Evolutionary conservation across 768 basidiomycete species (phyloP).

Genomic region (Butyriboletus loyo): DNA sequence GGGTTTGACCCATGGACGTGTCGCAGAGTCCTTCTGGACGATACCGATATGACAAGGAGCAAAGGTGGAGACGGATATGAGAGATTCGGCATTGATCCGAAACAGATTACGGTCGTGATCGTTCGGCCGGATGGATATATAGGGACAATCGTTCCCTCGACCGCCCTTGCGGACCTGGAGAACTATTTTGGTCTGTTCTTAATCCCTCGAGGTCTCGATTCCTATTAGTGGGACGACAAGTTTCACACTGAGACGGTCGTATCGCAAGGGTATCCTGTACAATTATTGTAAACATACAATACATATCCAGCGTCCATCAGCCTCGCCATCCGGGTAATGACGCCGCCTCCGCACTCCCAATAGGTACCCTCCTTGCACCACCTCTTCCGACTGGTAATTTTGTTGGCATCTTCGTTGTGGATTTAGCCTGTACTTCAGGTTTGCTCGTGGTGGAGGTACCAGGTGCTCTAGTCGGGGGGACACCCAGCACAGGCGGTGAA

Average conservation of each 20-base stretch:
- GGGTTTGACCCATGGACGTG: background rate
- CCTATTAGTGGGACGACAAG: background rate
- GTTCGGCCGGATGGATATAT: constrained; percentile 43
- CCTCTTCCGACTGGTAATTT: constrained; percentile 39
- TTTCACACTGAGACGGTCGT: background rate
- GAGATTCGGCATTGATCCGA: constrained; percentile 31
- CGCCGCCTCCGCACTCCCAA: constrained; percentile 66
- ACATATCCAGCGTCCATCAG: constrained; percentile 21
- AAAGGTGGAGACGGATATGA: constrained; percentile 35
- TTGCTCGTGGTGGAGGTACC: constrained; percentile 6
- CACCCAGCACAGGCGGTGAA: constrained; percentile 20
- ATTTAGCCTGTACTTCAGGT: constrained; percentile 11
- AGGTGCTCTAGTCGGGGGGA: constrained; percentile 18
- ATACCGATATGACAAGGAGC: constrained; percentile 30
- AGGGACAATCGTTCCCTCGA: constrained; percentile 33
- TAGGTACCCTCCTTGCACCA: constrained; percentile 62
- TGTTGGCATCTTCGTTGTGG: constrained; percentile 10
- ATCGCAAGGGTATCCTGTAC: constrained; percentile 20
- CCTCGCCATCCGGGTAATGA: constrained; percentile 49
- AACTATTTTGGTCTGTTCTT: constrained; percentile 51
- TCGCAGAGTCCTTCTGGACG: constrained; percentile 36
- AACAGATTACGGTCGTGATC: constrained; percentile 33
- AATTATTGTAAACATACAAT: constrained; percentile 21
- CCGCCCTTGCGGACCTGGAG: constrained; percentile 34
- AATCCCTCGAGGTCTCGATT: constrained; percentile 8